Conservation (phyloP, 208 protist species). For the Leishmania arabica region DNA sequence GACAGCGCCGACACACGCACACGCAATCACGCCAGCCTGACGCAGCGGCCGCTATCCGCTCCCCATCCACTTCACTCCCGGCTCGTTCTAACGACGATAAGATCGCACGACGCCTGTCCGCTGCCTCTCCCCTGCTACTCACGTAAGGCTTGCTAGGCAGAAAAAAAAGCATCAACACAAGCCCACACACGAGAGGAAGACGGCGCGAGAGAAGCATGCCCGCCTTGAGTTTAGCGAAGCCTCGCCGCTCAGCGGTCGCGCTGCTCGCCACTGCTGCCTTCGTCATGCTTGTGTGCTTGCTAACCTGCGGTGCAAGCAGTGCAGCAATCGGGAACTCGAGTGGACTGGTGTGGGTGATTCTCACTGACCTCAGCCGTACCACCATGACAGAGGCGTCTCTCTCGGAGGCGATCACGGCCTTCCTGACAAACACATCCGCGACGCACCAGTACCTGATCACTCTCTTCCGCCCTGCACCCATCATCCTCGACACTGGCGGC, state of each 20-base stretch:
- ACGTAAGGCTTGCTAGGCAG: too few relatives aligned
- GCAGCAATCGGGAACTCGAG: constrained; percentile 1
- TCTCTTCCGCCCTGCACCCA: constrained; percentile 40
- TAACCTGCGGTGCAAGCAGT: not conserved
- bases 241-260: not conserved
- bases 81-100: not conserved
- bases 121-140: too few relatives aligned
- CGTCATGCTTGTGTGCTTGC: not conserved
- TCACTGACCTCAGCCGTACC: constrained; percentile 58
- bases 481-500: constrained; percentile 62
- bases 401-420: constrained; percentile 30
- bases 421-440: constrained; percentile 25
- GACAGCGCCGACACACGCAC: not conserved
- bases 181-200: not conserved
- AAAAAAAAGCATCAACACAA: not conserved
- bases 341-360: constrained; percentile 46
- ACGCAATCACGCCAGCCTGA: not conserved
- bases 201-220: not conserved
- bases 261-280: not conserved
- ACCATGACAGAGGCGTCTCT: constrained; percentile 38
- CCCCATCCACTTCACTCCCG: not conserved
- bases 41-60: not conserved
- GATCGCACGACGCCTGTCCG: not conserved
- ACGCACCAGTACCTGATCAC: constrained; percentile 9
- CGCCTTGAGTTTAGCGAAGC: not conserved